Evolutionary conservation across 495 filamentous ascomycete genomes (phyloP), one percentile per base, ranked within the genome.

Genomic region (Trichoderma orchidacearum): DNA sequence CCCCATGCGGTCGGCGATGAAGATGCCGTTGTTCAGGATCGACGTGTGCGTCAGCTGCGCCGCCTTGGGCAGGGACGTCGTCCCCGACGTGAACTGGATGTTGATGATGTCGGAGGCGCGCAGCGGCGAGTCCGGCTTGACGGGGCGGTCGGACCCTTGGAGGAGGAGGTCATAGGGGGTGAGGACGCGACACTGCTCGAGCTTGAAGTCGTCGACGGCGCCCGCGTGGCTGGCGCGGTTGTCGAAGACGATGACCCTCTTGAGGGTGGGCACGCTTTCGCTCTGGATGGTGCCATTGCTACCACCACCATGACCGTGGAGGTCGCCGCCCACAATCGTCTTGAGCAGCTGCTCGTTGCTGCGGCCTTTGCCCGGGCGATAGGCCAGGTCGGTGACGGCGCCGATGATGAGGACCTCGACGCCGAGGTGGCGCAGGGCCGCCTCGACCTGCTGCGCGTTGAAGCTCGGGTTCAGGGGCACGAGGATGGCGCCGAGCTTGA

Each of bases 1-100:
- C 0, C 84, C 80, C 90, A 96, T 94, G 17, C 90, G 74, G 59
- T 85, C 77, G 2, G 88, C 90, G 59, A 95, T 91, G 35, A 85
- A 81, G 7, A 76, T 78, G 30, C 90, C 90, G 65, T 96, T 96
- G 66, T 98, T 98, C 36, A 98, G 74, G 59, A 98, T 95, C 11
- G 78, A 82, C 7, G 74, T 78, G 68, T 98, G 93, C 5, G 79
- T 84, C 3, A 98, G 78, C 70, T 89, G 95, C 1, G 92, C 90
- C 0, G 93, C 93, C 73, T 98, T 98, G 2, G 93, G 93, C 64
- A 79, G 73, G 0, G 84, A 84, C 0, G 92, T 98, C 6, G 92
- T 98, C 28, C 92, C 93, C 6, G 87, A 92, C 7, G 93, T 98
- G 70, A 96, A 98, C 65, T 98, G 93, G 60, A 98, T 95, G 66